A percentile compares a stretch with the other conserved stretches of the same genome.
Conservation (phyloP, 495 filamentous ascomycete genomes). For the Penicillium silybi region DNA sequence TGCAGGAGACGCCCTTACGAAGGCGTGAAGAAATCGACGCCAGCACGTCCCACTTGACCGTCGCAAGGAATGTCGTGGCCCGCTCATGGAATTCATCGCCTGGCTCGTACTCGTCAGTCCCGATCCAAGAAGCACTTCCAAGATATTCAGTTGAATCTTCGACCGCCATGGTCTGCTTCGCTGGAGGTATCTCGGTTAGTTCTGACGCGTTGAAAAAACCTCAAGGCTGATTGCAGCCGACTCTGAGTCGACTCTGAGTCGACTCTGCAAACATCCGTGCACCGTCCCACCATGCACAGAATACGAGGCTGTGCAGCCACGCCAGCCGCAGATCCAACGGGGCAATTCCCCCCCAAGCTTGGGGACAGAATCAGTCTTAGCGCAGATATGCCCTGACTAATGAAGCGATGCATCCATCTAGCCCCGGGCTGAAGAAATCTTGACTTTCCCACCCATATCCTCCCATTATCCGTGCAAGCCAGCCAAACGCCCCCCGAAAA, state of each 20-base stretch:
- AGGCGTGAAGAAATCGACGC: too few species aligned
- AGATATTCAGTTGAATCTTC: too few species aligned
- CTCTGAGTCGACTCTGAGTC: not conserved
- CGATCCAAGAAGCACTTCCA: too few species aligned
- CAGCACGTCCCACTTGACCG: too few species aligned
- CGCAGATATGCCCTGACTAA: conserved; percentile 16
- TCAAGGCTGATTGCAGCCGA: not conserved
- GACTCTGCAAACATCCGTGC: not conserved
- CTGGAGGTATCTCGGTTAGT: too few species aligned
- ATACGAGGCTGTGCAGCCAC: conserved; percentile 22
- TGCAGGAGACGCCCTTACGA: too few species aligned
- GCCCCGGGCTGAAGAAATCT: not conserved
- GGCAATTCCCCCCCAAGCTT: not conserved
- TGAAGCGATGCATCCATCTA: not conserved
- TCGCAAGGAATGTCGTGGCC: too few species aligned
- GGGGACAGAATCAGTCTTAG: not conserved
- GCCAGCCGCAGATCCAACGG: not conserved
- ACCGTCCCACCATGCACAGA: not conserved
- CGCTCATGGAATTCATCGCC: too few species aligned
- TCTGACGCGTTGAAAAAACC: too few species aligned
- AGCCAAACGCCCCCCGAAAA: not conserved
- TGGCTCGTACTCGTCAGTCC: too few species aligned
- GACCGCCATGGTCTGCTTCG: too few species aligned
- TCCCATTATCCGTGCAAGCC: not conserved
- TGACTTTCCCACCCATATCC: not conserved